These are phyloP conservation scores for Fusarium agapanthi DNA, from an alignment of 2,329 filamentous ascomycete species.

Conservation along the genomic window DNA sequence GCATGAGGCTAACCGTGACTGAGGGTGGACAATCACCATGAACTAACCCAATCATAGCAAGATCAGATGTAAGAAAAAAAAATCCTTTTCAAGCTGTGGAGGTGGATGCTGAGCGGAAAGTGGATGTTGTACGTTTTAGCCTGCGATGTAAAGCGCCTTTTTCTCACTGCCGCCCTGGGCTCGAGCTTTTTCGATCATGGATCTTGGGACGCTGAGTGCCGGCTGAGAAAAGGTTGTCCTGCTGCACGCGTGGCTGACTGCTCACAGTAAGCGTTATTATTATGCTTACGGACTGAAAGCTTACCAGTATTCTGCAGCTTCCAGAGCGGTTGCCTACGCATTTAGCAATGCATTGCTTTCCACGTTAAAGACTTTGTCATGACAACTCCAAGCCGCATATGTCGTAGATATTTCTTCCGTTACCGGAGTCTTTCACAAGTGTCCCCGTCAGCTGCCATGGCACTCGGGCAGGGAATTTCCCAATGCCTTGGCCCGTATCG, in stretches of 20 bases:
- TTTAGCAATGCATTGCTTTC: neutral
- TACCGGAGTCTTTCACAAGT: slow-evolving; percentile 2
- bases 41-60: slow-evolving; percentile 22
- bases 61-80: slow-evolving; percentile 24
- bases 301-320: slow-evolving; percentile 9
- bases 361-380: slow-evolving; percentile 13
- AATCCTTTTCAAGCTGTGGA: slow-evolving; percentile 26
- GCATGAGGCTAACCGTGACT: slow-evolving; percentile 9
- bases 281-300: neutral
- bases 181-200: slow-evolving; percentile 13
- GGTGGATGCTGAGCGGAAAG: slow-evolving; percentile 30
- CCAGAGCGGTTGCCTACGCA: slow-evolving; percentile 1
- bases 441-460: slow-evolving; percentile 16
- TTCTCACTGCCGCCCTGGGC: slow-evolving; percentile 23
- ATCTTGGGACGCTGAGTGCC: slow-evolving; percentile 14
- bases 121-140: slow-evolving; percentile 23
- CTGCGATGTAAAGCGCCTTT: slow-evolving; percentile 19
- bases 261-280: neutral
- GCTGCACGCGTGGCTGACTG: neutral
- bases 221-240: neutral
- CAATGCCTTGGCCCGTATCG: slow-evolving; percentile 3
- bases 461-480: neutral
- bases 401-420: neutral
- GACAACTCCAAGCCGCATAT: slow-evolving; percentile 23
- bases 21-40: neutral